Percentiles rank a stretch among this genome's conserved stretches.
These are phyloP conservation scores for Didymella glomerata DNA, from an alignment of 2,329 filamentous ascomycete genomes.

Conservation along the genomic window DNA sequence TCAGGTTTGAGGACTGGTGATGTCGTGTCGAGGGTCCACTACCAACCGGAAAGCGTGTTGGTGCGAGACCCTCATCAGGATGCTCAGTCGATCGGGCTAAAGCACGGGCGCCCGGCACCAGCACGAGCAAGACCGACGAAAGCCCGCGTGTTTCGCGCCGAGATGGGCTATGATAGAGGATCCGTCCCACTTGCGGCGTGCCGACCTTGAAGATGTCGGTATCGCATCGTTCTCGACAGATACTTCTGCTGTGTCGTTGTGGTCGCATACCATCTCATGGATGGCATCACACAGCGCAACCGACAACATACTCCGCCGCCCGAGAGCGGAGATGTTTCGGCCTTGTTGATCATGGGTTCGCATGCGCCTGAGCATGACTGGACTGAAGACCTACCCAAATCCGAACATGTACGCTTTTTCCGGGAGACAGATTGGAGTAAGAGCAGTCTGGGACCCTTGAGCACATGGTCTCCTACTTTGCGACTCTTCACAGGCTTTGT, in stretches of 20 bases:
- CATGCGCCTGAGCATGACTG: slow-evolving; percentile 36
- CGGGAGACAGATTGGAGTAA: slow-evolving; percentile 39
- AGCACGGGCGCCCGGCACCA: neutral
- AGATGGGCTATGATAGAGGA: slow-evolving; percentile 9
- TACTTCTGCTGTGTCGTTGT: slow-evolving; percentile 9
- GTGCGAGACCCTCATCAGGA: neutral
- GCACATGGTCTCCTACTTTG: slow-evolving; percentile 39
- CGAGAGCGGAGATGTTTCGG: slow-evolving; percentile 23
- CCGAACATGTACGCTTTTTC: slow-evolving; percentile 47
- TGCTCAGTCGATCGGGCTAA: slow-evolving; percentile 9
- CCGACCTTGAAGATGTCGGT: slow-evolving; percentile 7
- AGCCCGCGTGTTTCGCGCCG: slow-evolving; percentile 14
- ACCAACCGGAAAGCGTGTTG: neutral
- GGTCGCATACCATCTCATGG: slow-evolving; percentile 16
- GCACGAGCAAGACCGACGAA: slow-evolving; percentile 4
- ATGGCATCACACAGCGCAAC: slow-evolving; percentile 15
- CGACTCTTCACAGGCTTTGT: slow-evolving; percentile 42
- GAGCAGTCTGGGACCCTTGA: slow-evolving; percentile 38
- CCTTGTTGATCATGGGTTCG: slow-evolving; percentile 15
- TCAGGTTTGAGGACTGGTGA: neutral
- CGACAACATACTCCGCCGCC: slow-evolving; percentile 28
- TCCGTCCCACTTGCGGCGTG: slow-evolving; percentile 6
- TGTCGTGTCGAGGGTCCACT: neutral
- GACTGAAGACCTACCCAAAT: slow-evolving; percentile 42
- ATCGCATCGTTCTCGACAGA: slow-evolving; percentile 16